Evolutionary conservation across 163 green algal species (phyloP), one percentile per base, ranked within the genome.

Genomic region (Smithsoniella earleae): DNA sequence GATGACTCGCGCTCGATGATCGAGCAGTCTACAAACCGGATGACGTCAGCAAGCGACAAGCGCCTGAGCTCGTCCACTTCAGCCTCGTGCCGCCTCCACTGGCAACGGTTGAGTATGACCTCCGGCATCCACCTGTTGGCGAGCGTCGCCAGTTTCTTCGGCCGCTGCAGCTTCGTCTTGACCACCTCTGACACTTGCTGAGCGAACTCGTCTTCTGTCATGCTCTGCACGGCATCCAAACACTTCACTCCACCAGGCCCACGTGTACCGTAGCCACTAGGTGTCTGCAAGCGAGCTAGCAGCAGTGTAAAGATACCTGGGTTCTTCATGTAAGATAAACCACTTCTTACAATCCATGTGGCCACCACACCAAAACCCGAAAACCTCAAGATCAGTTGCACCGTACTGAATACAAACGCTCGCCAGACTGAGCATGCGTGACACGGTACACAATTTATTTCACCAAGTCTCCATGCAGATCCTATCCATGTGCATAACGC

Each of bases 121-220:
- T 77, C 76, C 0, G 37, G 62, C 76, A 74, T 66, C 73, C 76
- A 77, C 46, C 72, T 62, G 22, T 34, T 66, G 31, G 58, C 80
- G 40, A 84, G 78, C 76, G 89, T 79, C 10, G 77, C 52, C 49
- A 96, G 83, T 54, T 83, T 83, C 81, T 97, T 97, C 27, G 90
- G 87, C 76, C 85, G 86, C 83, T 97, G 89, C 75, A 94, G 83
- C 77, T 96, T 96, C 31, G 76, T 63, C 65, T 93, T 92, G 22
- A 77, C 75, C 73, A 97, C 80, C 82, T 96, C 89, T 55, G 85
- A 82, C 54, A 96, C 86, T 5, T 84, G 82, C 6, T 73, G 65
- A 2, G 40, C 22, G 65, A 95, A 92, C 74, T 88, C 83, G 0
- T 69, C 58, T 5, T 69, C 58, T 36, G 58, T 38, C 20, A 69